Conservation (phyloP, 768 basidiomycete genomes). For the Rhodosporidiobolus odoratus region DNA sequence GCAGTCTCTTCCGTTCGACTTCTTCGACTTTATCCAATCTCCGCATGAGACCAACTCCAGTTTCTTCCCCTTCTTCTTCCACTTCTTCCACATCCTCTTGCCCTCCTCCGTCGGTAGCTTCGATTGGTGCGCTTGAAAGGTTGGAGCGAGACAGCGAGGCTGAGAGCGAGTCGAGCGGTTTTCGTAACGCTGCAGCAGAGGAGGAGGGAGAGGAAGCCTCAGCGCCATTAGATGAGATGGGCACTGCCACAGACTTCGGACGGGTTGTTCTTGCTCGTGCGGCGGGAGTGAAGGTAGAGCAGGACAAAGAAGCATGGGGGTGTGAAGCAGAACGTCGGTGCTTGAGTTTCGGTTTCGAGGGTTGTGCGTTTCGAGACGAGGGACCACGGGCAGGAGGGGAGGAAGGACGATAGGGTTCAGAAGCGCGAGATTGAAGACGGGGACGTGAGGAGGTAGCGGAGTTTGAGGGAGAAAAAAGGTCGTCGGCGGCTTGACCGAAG, state of each 20-base stretch:
- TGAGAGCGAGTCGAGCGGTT: conserved; percentile 50
- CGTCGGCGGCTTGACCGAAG: neutral
- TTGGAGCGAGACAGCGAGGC: conserved; percentile 41
- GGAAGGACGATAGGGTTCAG: no score
- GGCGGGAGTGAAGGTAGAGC: neutral
- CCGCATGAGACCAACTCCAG: conserved; percentile 76
- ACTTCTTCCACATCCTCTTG: conserved; percentile 50
- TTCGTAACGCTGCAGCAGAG: conserved; percentile 56
- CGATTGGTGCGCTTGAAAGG: neutral
- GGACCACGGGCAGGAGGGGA: no score
- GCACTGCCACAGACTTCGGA: conserved; percentile 5
- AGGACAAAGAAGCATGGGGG: neutral
- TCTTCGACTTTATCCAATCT: conserved; percentile 79
- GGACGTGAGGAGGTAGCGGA: neutral
- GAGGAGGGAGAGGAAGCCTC: conserved; percentile 50
- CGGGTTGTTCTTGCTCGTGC: neutral
- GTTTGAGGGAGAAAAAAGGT: neutral
- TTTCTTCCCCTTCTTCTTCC: conserved; percentile 78
- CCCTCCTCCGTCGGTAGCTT: conserved; percentile 58
- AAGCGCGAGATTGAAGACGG: neutral
- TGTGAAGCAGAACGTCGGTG: neutral
- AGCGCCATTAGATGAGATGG: conserved; percentile 38
- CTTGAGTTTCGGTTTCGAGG: no score
- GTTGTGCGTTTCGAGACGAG: no score
- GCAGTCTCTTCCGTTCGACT: conserved; percentile 57